Base-by-base conservation (phyloP, 139 green algal species). In the Haematococcus lacustris region DNA sequence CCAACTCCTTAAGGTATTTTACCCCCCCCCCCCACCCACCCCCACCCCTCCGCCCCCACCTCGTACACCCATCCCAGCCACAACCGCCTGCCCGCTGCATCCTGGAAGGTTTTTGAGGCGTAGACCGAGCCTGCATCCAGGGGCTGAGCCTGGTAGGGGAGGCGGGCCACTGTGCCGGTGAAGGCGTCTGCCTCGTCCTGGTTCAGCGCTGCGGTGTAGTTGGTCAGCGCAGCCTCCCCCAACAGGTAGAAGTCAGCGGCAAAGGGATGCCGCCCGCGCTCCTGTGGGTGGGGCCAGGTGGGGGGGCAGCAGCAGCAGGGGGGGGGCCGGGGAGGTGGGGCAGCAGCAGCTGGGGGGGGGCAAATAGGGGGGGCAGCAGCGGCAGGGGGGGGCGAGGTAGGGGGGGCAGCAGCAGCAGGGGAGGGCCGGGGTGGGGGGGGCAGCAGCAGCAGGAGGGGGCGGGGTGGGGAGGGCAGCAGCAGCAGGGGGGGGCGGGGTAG, bases 121-220 rank as follows among this genome's bases (percentile, higher is more conserved):
- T 87, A 87, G 35, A 87, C 66, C 3, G 50, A 59, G 25, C 81
- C 81, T 41, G 78, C 82, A 62, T 87, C 81, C 3, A 76, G 25
- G 43, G 61, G 70, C 32, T 51, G 67, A 4, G 68, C 67, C 2
- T 50, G 28, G 34, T 71, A 74, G 38, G 9, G 43, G 4, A 35
- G 7, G 1, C 41, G 43, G 5, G 38, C 35, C 23, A 74, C 3
- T 7, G 53, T 33, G 35, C 9, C 51, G 38, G 13, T 38, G 25
- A 34, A 74, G 3, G 69, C 69, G 51, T 74, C 69, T 1, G 25
- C 3, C 7, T 35, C 69, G 51, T 74, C 69, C 51, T 74, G 69
- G 35, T 66, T 60, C 9, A 71, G 38, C 1, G 64, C 70, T 43
- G 66, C 28, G 30, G 34, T 79, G 73, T 76, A 76, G 73, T 80